Percentiles rank a stretch among this genome's conserved stretches.
These are phyloP conservation scores for Salix brachista DNA, from an alignment of 345 rosid species.

Conservation along the genomic window DNA sequence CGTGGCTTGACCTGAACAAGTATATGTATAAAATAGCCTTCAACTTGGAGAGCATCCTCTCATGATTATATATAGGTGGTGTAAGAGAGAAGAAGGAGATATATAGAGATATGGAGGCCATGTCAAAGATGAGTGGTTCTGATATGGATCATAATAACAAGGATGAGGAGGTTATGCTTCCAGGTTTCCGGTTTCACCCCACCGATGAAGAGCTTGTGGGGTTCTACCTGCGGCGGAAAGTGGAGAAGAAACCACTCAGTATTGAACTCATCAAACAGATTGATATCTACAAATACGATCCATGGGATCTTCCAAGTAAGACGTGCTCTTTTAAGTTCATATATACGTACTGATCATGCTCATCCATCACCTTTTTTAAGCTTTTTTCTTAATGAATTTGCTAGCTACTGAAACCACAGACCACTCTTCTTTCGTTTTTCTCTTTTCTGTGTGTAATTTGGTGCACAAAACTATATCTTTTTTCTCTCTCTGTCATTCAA, in stretches of 20 bases:
- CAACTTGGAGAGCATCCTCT: not conserved
- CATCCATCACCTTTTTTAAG: not conserved
- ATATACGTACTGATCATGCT: not conserved
- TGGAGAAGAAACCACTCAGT: not conserved
- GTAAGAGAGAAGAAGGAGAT: not conserved
- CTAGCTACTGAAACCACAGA: not conserved
- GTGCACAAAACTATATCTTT: not conserved
- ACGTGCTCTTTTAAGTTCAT: not conserved
- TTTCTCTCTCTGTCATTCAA: not conserved
- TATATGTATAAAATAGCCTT: no score
- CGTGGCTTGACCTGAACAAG: not conserved
- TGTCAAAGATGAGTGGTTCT: not conserved
- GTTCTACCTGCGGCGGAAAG: not conserved
- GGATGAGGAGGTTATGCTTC: not conserved
- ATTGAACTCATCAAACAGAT: not conserved
- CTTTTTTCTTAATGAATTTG: not conserved
- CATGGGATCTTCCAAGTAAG: not conserved
- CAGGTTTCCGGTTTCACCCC: not conserved
- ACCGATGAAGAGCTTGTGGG: not conserved
- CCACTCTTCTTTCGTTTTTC: not conserved
- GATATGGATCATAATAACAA: not conserved
- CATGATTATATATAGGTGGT: not conserved
- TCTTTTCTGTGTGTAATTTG: not conserved
- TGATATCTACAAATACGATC: not conserved
- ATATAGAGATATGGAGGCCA: not conserved